Evolutionary conservation across 2,329 filamentous ascomycete species (phyloP), one percentile per base, ranked within the genome.

Genomic region (Ophiostoma novo-ulmi): DNA sequence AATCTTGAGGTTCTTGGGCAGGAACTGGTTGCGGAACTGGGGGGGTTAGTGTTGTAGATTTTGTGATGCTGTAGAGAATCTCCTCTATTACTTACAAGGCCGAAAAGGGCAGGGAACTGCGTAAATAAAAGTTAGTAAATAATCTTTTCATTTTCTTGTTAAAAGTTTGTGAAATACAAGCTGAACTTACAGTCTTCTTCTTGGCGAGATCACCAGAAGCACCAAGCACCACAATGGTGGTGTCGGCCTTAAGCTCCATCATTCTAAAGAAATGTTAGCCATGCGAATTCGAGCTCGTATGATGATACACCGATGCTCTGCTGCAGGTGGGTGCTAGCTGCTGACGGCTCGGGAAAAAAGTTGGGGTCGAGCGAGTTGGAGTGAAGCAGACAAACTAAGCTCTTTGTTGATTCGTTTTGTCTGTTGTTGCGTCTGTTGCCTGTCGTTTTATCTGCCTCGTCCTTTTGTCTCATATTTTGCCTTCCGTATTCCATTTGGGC

Each of bases 161-260:
- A 35, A 0, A 36, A 1, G 5, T 8, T 1, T 39, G 35, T 39
- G 35, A 17, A 14, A 31, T 7, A 3, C 3, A 44, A 11, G 8
- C 13, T 6, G 44, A 63, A 44, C 71, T 69, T 83, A 97, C 93
- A 65, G 95, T 99, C 90, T 99, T 99, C 90, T 99, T 99, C 88
- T 99, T 99, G 69, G 95, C 95, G 76, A 99, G 84, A 85, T 99
- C 95, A 78, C 95, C 95, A 69, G 95, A 99, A 75, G 95, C 95
- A 78, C 95, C 95, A 76, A 99, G 89, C 77, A 99, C 95, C 78
- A 99, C 88, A 78, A 99, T 96, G 79, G 94, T 88, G 75, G 95
- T 99, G 87, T 99, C 96, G 79, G 98, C 93, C 87, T 97, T 99
- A 79, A 99, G 90, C 88, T 99, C 95, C 82, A 96, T 86, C 78